Percentiles rank a stretch among this genome's conserved stretches.
phyloP scores from a whole-genome alignment of 108 stramenopile genomes.

The Mediolabrus comicus region DNA sequence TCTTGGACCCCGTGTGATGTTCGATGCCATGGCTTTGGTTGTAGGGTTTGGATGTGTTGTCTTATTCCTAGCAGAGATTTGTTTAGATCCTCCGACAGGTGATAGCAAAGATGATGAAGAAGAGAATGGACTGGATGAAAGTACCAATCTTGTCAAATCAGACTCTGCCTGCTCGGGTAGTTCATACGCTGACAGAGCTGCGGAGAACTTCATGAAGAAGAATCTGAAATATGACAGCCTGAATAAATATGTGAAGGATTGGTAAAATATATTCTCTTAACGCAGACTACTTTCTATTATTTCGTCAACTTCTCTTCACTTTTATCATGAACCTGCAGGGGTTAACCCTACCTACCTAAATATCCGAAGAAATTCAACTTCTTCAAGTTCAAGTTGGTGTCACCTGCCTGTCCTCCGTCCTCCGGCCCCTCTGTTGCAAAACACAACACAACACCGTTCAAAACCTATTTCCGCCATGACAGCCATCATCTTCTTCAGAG shows the following conservation, averaged over 20 bases:
- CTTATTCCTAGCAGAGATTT: slow-evolving; percentile 22
- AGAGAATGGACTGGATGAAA: slow-evolving; percentile 3
- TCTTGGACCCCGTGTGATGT: slow-evolving; percentile 46
- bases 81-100: neutral
- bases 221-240: slow-evolving; percentile 43
- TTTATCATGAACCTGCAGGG: no score
- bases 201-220: slow-evolving; percentile 20
- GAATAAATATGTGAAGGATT: slow-evolving; percentile 40
- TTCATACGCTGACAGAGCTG: slow-evolving; percentile 32
- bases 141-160: slow-evolving; percentile 17
- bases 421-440: no score
- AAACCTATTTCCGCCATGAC: no score
- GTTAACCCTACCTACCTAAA: no score
- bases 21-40: slow-evolving; percentile 29
- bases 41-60: slow-evolving; percentile 26
- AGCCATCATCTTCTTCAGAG: no score
- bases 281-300: no score
- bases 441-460: no score
- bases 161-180: slow-evolving; percentile 23
- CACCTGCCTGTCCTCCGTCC: no score
- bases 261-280: no score
- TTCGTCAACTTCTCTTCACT: no score
- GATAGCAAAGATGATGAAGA: neutral
- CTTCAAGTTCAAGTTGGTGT: no score
- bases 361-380: no score